Conservation (phyloP, 23 red algal genomes). For the Pyropia yezoensis region DNA sequence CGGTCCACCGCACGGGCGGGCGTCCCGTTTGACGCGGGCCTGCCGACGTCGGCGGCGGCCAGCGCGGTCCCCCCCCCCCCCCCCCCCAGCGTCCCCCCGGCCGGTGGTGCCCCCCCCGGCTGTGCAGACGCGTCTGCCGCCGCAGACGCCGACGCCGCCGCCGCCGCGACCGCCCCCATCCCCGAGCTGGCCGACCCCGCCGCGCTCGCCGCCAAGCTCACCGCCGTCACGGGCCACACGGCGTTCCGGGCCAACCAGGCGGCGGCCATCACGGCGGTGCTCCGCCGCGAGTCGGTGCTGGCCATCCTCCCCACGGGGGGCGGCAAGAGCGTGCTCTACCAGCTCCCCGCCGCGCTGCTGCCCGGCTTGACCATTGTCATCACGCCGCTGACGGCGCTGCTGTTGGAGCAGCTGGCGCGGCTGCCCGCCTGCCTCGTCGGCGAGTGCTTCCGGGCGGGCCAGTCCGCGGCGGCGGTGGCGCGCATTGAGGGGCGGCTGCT, state of each 20-base stretch:
- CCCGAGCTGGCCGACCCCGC: no score
- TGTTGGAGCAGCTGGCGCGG: constrained; percentile 34
- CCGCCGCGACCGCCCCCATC: no score
- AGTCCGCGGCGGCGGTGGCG: constrained; percentile 1
- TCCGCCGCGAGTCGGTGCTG: constrained; percentile 20
- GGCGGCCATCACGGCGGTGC: constrained; percentile 16
- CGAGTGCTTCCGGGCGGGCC: constrained; percentile 28
- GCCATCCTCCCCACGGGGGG: constrained; percentile 47
- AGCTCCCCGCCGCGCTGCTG: constrained; percentile 51
- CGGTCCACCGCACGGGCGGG: no score
- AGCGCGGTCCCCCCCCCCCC: no score
- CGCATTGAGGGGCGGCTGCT: constrained; percentile 15
- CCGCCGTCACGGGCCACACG: not conserved
- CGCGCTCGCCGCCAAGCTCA: no score
- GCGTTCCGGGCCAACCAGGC: constrained; percentile 38
- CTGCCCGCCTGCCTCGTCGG: constrained; percentile 23
- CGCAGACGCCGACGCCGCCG: no score
- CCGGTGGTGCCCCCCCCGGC: no score
- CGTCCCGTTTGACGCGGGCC: no score
- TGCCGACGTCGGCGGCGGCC: no score
- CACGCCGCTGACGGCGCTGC: constrained; percentile 51
- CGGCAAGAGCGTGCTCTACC: constrained; percentile 60
- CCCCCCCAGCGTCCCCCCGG: no score
- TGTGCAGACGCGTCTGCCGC: no score
- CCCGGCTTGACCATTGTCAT: constrained; percentile 60